Evolutionary conservation across 441 rosid species (phyloP).

Genomic region (Erodium texanum): DNA sequence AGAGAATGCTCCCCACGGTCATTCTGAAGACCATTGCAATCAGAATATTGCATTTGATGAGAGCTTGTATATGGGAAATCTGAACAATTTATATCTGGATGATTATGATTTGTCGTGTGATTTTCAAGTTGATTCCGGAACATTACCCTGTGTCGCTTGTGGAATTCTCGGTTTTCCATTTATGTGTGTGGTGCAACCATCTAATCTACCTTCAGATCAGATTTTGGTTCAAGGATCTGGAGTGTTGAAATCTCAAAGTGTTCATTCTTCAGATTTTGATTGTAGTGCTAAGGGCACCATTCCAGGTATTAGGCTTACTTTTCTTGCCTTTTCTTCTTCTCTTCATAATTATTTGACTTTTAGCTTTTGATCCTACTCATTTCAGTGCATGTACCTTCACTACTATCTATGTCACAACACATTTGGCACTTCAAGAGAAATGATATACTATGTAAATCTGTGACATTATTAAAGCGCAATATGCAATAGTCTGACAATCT

Average conservation of each 20-base stretch:
- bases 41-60: conserved; percentile 55
- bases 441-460: not conserved
- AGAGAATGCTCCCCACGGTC: conserved; percentile 31
- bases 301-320: conserved; percentile 30
- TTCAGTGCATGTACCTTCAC: not conserved
- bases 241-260: conserved; percentile 16
- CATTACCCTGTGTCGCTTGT: conserved; percentile 88
- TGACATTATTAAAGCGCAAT: not conserved
- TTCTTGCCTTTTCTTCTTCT: not conserved
- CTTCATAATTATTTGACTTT: not conserved
- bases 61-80: conserved; percentile 75
- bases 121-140: conserved; percentile 88
- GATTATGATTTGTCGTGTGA: conserved; percentile 69
- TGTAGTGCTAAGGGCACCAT: conserved; percentile 20
- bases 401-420: not conserved
- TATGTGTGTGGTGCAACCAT: conserved; percentile 86
- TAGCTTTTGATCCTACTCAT: not conserved
- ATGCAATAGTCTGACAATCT: not conserved
- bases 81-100: conserved; percentile 53
- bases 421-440: not conserved
- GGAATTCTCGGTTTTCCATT: conserved; percentile 98
- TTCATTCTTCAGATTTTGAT: conserved; percentile 16
- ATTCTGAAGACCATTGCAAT: conserved; percentile 31
- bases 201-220: conserved; percentile 27
- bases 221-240: conserved; percentile 18